These are phyloP conservation scores for Kurtzmaniella quercitrusa DNA, from an alignment of 1,139 yeast species.

Conservation along the genomic window DNA sequence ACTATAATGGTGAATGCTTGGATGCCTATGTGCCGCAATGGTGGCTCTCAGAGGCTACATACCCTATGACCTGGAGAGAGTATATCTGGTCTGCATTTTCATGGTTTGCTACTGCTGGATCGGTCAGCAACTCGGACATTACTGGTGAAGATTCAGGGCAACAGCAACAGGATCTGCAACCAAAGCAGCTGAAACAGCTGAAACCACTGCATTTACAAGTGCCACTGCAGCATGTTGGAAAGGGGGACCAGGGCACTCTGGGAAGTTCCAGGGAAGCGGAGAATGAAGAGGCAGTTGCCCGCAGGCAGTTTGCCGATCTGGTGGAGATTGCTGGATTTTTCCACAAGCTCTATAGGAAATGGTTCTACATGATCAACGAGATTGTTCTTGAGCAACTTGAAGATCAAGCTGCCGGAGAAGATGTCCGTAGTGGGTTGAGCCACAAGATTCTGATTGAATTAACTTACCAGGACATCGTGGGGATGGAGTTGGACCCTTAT, in stretches of 20 bases:
- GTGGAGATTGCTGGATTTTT: constrained; percentile 51
- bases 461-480: constrained; percentile 54
- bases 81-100: constrained; percentile 67
- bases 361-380: constrained; percentile 37
- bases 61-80: constrained; percentile 60
- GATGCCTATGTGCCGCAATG: constrained; percentile 34
- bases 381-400: constrained; percentile 29
- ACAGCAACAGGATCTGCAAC: neutral
- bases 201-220: too few relatives aligned
- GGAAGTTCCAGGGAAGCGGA: neutral
- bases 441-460: constrained; percentile 30
- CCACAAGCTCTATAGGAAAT: constrained; percentile 48
- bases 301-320: constrained; percentile 15
- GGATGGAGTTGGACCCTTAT: constrained; percentile 76
- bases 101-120: constrained; percentile 89
- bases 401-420: constrained; percentile 9
- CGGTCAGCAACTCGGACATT: constrained; percentile 21
- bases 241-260: neutral
- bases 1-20: constrained; percentile 2
- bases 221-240: neutral
- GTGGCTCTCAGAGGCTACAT: constrained; percentile 44
- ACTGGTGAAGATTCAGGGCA: neutral
- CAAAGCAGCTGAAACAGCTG: neutral
- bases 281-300: neutral
- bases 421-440: constrained; percentile 7